These are phyloP conservation scores for Phytophthora nicotianae DNA, from an alignment of 352 stramenopile genomes.

Conservation along the genomic window DNA sequence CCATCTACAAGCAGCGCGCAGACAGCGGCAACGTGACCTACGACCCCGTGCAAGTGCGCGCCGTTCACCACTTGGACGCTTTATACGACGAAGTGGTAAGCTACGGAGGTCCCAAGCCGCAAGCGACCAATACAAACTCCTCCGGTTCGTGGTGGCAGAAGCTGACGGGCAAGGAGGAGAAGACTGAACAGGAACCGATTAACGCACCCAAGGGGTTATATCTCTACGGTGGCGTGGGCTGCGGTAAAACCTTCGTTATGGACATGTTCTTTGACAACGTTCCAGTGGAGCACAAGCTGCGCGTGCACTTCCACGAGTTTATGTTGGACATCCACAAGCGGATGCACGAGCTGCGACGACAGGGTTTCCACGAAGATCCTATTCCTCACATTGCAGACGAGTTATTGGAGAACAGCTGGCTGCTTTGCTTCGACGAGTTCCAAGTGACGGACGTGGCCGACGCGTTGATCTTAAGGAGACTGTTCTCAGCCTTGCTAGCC, in stretches of 20 bases:
- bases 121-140: conserved; percentile 1
- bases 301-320: conserved; percentile 98
- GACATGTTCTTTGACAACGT: conserved; percentile 94
- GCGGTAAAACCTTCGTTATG: conserved; percentile 97
- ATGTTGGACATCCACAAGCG: conserved; percentile 96
- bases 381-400: conserved; percentile 89
- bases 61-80: conserved; percentile 66
- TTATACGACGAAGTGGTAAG: conserved; percentile 59
- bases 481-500: conserved; percentile 93
- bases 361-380: conserved; percentile 77
- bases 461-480: conserved; percentile 93
- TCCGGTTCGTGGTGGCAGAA: conserved; percentile 63
- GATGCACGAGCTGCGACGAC: conserved; percentile 94
- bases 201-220: conserved; percentile 94
- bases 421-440: conserved; percentile 99
- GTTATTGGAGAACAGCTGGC: conserved; percentile 82
- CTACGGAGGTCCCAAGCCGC: conserved; percentile 53
- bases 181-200: conserved; percentile 4
- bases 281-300: conserved; percentile 77
- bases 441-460: conserved; percentile 98
- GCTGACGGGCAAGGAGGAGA: conserved; percentile 37
- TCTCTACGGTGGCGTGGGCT: conserved; percentile 95
- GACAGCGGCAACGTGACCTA: conserved; percentile 64
- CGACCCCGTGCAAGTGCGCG: conserved; percentile 69
- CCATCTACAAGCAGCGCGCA: conserved; percentile 67